Evolutionary conservation across 441 rosid species (phyloP).

Genomic region (Aquilaria agallochum): DNA sequence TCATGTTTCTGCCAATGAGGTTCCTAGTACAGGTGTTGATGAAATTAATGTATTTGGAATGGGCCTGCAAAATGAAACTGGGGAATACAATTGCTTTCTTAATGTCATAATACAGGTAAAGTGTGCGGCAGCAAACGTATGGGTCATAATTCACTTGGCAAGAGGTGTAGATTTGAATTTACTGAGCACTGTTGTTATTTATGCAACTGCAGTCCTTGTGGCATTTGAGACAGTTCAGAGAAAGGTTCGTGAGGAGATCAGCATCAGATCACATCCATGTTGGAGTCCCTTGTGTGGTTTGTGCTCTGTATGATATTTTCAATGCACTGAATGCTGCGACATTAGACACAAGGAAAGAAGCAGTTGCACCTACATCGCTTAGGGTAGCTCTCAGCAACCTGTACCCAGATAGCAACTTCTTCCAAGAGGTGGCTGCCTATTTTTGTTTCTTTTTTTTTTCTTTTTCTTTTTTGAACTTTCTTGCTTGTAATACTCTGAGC

Average conservation of each 20-base stretch:
- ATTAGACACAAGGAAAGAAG: constrained; percentile 50
- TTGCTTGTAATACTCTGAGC: neutral
- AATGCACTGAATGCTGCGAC: constrained; percentile 61
- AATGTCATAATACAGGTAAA: constrained; percentile 95
- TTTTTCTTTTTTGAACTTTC: constrained; percentile 13
- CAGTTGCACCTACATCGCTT: constrained; percentile 82
- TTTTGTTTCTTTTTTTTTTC: constrained; percentile 15
- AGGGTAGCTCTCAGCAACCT: constrained; percentile 90
- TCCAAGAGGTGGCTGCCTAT: constrained; percentile 66
- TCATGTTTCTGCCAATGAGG: constrained; percentile 31
- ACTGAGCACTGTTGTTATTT: constrained; percentile 9
- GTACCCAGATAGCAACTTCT: constrained; percentile 86
- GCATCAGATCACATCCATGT: constrained; percentile 71
- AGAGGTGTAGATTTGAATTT: constrained; percentile 12
- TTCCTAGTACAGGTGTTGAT: constrained; percentile 23
- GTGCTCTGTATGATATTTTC: constrained; percentile 78
- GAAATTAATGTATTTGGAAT: constrained; percentile 55
- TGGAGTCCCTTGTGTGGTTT: constrained; percentile 93
- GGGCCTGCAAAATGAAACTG: constrained; percentile 91
- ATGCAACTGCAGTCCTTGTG: constrained; percentile 69
- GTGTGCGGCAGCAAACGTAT: constrained; percentile 9
- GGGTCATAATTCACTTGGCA: neutral
- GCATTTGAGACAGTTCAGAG: constrained; percentile 81
- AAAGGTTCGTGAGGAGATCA: constrained; percentile 77
- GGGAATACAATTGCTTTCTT: constrained; percentile 96